phyloP scores from a whole-genome alignment of 345 rosid genomes.

The Diplotaxis tenuifolia region DNA sequence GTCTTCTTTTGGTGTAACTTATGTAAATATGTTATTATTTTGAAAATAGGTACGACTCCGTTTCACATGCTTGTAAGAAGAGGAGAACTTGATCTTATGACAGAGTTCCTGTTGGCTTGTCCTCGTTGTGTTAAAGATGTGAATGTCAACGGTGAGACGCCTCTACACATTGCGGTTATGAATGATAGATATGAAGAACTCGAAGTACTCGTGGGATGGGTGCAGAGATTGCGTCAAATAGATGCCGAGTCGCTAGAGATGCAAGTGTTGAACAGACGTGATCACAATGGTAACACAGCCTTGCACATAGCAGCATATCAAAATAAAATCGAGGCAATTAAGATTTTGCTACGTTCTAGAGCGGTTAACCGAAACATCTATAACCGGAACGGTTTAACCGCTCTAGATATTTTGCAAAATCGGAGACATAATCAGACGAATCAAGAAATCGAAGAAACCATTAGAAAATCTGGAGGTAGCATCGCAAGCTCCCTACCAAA shows the following conservation, averaged over 20 bases:
- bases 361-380: constrained; percentile 8
- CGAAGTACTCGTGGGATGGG: constrained; percentile 29
- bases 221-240: not conserved
- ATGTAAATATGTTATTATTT: not conserved
- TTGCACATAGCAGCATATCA: constrained; percentile 36
- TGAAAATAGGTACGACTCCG: constrained; percentile 19
- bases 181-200: constrained; percentile 17
- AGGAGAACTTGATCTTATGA: constrained; percentile 29
- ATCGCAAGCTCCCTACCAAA: not conserved
- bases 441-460: not conserved
- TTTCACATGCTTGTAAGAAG: constrained; percentile 26
- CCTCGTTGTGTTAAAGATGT: constrained; percentile 30
- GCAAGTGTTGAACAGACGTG: constrained; percentile 24
- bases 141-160: constrained; percentile 20
- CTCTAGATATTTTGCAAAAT: constrained; percentile 12
- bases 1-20: not conserved
- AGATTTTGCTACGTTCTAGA: not conserved
- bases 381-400: constrained; percentile 18
- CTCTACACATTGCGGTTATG: constrained; percentile 31
- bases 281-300: constrained; percentile 33
- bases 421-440: not conserved
- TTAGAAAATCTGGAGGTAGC: not conserved
- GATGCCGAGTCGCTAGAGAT: not conserved
- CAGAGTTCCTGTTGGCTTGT: constrained; percentile 27
- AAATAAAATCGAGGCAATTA: constrained; percentile 23